Base-by-base conservation (phyloP, 1,284 basidiomycete genomes). In the Paramarasmius palmivorus region DNA sequence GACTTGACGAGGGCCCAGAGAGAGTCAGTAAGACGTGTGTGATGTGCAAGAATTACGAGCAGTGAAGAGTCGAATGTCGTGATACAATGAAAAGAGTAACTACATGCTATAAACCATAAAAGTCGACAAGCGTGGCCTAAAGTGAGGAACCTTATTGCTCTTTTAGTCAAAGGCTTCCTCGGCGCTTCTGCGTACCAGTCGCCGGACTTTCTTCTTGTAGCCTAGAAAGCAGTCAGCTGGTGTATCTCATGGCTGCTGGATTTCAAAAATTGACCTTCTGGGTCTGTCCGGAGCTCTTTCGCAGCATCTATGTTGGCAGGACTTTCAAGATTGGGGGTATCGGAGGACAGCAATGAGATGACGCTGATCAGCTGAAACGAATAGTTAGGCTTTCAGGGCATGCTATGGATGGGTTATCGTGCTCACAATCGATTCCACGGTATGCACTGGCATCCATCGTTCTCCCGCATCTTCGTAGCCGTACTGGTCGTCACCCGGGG, bases 401-500 rank as follows among this genome's bases (percentile, higher is more conserved):
- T 23, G 17, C 34, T 29, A n/a, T 9, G 23, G 10, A 41, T 12
- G 46, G 15, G 17, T 26, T 8, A 49, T 65, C 22, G 62, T 35
- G 80, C 95, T 71, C 62, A 98, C 96, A 59, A 99, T 98, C 9
- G 94, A 95, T 74, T 98, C 95, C 41, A 98, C 90, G 0, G 91
- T 92, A 68, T 99, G 97, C 20, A 99, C 94, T 0, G 97, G 97
- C 71, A 96, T 77, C 97, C 97, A 99, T 57, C 97, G 76, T 76
- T 99, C 97, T 49, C 93, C 90, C 0, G 97, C 95, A 65, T 98
- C 93, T 70, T 99, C 97, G 65, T 95, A 98, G 7, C 97, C 97
- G 68, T 93, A 99, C 72, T 98, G 92, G 72, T 99, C 97, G 56
- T 96, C 92, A 46, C 95, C 96, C 1, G 97, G 97, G 35, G 93